A percentile compares a stretch with the other conserved stretches of the same genome.
These are phyloP conservation scores for Inga leiocalycina DNA, from an alignment of 306 rosid species.

Conservation along the genomic window DNA sequence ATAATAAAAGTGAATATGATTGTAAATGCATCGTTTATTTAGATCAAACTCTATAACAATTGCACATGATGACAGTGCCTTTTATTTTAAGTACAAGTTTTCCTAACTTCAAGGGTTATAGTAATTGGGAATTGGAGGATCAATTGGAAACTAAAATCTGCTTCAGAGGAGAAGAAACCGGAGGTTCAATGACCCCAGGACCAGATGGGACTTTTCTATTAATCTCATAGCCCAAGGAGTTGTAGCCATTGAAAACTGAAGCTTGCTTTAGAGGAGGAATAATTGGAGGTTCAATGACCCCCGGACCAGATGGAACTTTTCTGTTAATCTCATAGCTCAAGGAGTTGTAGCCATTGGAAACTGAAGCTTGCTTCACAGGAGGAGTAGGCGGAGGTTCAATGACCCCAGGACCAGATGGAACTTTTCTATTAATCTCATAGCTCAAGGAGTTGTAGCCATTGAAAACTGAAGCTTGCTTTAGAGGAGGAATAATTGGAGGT, in stretches of 20 bases:
- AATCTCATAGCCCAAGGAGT: neutral
- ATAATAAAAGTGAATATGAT: neutral
- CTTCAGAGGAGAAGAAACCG: too few species aligned
- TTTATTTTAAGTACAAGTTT: neutral
- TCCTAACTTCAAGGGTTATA: neutral
- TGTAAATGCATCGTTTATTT: neutral
- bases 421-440: neutral
- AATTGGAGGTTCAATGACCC: too few species aligned
- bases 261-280: too few species aligned
- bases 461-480: neutral
- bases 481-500: neutral
- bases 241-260: neutral
- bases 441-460: neutral
- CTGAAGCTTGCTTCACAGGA: too few species aligned
- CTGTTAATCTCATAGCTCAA: neutral
- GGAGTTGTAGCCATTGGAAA: neutral
- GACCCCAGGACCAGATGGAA: too few species aligned
- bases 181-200: too few species aligned
- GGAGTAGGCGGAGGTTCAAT: too few species aligned
- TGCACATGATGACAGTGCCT: neutral
- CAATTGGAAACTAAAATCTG: too few species aligned
- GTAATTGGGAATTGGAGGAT: neutral
- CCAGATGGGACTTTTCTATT: neutral
- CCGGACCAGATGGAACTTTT: neutral
- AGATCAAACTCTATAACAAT: neutral